Percentiles rank a stretch among this genome's conserved stretches.
Conservation (phyloP, 2,329 filamentous ascomycete species). For the Aspergillus nomiae region DNA sequence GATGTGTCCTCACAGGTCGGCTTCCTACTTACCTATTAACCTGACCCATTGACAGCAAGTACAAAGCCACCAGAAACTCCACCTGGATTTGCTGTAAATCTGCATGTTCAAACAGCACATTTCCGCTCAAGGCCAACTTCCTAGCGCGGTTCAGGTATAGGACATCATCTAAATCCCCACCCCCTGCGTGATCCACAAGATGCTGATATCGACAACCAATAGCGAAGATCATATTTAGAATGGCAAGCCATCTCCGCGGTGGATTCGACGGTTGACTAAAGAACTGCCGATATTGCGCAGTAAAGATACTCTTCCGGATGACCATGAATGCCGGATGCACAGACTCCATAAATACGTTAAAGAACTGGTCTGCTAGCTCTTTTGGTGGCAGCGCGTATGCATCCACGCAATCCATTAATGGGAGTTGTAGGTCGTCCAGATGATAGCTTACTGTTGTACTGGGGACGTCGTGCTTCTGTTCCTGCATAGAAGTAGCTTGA, state of each 20-base stretch:
- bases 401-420: constrained; percentile 36
- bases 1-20: neutral
- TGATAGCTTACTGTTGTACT: constrained; percentile 39
- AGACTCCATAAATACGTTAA: constrained; percentile 41
- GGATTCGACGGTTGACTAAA: constrained; percentile 28
- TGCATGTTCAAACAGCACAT: constrained; percentile 42
- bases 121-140: constrained; percentile 37
- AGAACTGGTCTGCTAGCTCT: constrained; percentile 39
- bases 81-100: constrained; percentile 49
- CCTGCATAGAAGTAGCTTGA: neutral
- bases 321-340: constrained; percentile 45
- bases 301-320: constrained; percentile 41
- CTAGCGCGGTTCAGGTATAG: constrained; percentile 45
- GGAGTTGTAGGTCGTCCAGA: constrained; percentile 42
- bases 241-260: constrained; percentile 41
- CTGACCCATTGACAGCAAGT: constrained; percentile 42
- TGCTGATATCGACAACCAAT: constrained; percentile 44
- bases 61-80: constrained; percentile 41
- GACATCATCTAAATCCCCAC: constrained; percentile 36
- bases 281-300: constrained; percentile 41
- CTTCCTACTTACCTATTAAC: constrained; percentile 41
- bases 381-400: constrained; percentile 40
- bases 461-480: constrained; percentile 17
- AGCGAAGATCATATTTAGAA: constrained; percentile 51
- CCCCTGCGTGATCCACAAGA: constrained; percentile 26